These are phyloP conservation scores for Mycena vulgaris DNA, from an alignment of 768 basidiomycete genomes.

Conservation along the genomic window DNA sequence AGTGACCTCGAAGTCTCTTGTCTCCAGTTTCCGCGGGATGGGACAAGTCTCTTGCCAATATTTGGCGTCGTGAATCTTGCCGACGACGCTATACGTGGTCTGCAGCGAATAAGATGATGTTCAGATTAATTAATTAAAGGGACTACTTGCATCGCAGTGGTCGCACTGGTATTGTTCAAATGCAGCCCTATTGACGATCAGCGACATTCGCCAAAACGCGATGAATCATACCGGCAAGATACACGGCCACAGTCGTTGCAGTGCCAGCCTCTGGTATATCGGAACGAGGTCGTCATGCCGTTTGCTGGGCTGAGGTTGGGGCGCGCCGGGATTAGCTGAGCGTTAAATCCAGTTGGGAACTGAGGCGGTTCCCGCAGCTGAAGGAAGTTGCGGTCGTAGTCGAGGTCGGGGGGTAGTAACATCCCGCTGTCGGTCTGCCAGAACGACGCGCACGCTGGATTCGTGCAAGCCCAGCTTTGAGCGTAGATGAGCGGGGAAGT, in stretches of 20 bases:
- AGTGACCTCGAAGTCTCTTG: too few species aligned
- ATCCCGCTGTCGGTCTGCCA: neutral
- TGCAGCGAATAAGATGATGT: neutral
- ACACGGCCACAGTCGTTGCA: constrained; percentile 14
- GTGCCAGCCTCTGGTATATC: constrained; percentile 7
- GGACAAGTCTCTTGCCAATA: too few species aligned
- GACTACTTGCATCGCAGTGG: neutral
- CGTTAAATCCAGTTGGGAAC: neutral
- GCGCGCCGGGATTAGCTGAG: neutral
- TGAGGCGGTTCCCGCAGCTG: neutral
- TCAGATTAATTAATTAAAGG: neutral
- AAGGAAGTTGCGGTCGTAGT: neutral
- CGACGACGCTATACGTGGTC: neutral
- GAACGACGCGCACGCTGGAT: constrained; percentile 1
- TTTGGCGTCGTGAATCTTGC: neutral
- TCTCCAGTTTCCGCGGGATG: too few species aligned
- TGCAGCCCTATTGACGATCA: neutral
- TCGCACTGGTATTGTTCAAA: constrained; percentile 8
- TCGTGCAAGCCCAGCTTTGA: neutral
- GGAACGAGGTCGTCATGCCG: neutral
- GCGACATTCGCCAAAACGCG: neutral
- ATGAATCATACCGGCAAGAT: constrained; percentile 12
- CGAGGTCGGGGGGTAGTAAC: neutral
- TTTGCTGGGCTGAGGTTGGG: neutral
- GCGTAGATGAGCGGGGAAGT: constrained; percentile 4